A percentile compares a stretch with the other conserved stretches of the same genome.
phyloP scores from a whole-genome alignment of 2,329 filamentous ascomycete genomes.

The Cordyceps javanica region DNA sequence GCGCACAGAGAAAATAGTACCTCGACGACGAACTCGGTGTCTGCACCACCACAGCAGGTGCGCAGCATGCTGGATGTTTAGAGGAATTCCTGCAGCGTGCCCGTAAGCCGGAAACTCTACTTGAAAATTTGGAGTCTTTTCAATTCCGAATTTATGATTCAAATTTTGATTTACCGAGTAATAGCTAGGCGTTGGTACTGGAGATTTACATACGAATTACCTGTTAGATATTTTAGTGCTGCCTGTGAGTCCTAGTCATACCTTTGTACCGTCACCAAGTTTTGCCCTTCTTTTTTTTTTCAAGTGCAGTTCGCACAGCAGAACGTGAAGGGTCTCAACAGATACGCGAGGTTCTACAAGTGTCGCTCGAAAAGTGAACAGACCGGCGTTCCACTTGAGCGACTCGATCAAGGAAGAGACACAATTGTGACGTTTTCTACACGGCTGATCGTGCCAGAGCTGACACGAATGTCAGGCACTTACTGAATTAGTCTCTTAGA shows the following conservation, averaged over 20 bases:
- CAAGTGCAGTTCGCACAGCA: not conserved
- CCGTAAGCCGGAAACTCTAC: not conserved
- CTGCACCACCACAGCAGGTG: slow-evolving; percentile 46
- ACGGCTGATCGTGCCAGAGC: not conserved
- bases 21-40: slow-evolving; percentile 40
- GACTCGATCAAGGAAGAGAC: not conserved
- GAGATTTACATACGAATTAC: not conserved
- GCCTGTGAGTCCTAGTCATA: not conserved
- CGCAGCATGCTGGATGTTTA: slow-evolving; percentile 54
- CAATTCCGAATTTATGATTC: not conserved
- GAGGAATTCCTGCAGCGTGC: not conserved
- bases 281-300: too few relatives aligned
- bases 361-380: not conserved
- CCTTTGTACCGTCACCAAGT: not conserved
- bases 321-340: not conserved
- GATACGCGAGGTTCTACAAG: not conserved
- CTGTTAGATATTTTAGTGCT: not conserved
- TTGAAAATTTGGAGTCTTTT: not conserved
- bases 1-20: slow-evolving; percentile 39
- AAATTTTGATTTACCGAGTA: not conserved
- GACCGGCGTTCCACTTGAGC: not conserved
- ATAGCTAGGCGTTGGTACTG: slow-evolving; percentile 10
- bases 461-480: not conserved
- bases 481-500: not conserved
- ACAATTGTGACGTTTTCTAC: not conserved